Conservation (phyloP, 2,329 filamentous ascomycete genomes). For the Spiromastix sp. region DNA sequence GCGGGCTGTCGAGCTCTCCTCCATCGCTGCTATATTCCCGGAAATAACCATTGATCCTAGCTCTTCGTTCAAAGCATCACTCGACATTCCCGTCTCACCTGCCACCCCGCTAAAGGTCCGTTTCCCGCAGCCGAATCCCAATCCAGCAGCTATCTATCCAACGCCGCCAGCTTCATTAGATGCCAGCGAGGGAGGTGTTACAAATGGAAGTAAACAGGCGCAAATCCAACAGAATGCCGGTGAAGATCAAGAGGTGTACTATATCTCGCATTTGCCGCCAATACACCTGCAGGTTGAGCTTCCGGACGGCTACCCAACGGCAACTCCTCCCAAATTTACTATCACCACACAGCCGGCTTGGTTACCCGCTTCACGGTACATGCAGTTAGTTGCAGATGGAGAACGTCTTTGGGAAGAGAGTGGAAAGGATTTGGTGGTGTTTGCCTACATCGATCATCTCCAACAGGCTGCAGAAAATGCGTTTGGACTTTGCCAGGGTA, state of each 20-base stretch:
- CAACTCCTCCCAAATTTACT: constrained; percentile 39
- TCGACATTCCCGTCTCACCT: constrained; percentile 48
- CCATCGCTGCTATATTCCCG: constrained; percentile 52
- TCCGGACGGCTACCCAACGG: constrained; percentile 46
- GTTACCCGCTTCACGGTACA: constrained; percentile 38
- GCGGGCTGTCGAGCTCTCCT: constrained; percentile 47
- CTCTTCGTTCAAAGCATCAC: constrained; percentile 38
- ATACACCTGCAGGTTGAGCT: constrained; percentile 43
- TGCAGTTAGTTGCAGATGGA: constrained; percentile 38
- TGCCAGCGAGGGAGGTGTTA: constrained; percentile 7
- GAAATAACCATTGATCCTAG: constrained; percentile 43
- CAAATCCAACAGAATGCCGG: constrained; percentile 12
- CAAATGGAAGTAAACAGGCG: constrained; percentile 16
- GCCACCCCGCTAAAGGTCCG: constrained; percentile 39
- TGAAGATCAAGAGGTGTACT: constrained; percentile 29
- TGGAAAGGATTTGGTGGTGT: constrained; percentile 46
- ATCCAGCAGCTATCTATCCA: constrained; percentile 26
- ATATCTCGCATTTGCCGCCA: constrained; percentile 46
- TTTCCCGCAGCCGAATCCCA: constrained; percentile 24
- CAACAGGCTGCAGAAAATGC: constrained; percentile 47
- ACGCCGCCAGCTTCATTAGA: constrained; percentile 34
- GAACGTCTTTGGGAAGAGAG: constrained; percentile 49
- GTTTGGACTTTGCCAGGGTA: constrained; percentile 40
- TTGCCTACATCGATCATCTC: constrained; percentile 49
- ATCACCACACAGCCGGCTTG: constrained; percentile 42